Conservation (phyloP, 2,329 filamentous ascomycete species). For the Bimuria novae-zelandiae region DNA sequence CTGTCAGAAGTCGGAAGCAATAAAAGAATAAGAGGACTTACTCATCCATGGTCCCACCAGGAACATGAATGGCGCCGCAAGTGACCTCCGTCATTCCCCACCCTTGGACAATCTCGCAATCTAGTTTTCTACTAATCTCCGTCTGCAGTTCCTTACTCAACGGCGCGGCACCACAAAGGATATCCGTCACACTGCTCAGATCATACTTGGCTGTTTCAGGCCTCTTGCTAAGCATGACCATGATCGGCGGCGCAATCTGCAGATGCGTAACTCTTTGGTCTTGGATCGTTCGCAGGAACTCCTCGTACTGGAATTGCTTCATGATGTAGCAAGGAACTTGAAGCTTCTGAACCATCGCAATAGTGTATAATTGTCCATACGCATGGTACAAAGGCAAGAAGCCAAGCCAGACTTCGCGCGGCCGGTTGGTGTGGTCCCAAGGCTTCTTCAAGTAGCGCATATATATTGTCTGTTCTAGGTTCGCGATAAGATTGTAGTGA, state of each 20-base stretch:
- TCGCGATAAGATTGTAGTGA: conserved; percentile 57
- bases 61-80: conserved; percentile 46
- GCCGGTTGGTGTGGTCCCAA: conserved; percentile 46
- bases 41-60: conserved; percentile 41
- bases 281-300: conserved; percentile 47
- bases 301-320: conserved; percentile 48
- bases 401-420: conserved; percentile 56
- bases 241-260: conserved; percentile 49
- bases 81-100: conserved; percentile 52
- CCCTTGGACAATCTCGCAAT: conserved; percentile 45
- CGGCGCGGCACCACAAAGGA: conserved; percentile 50
- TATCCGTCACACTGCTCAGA: conserved; percentile 46
- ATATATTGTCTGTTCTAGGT: conserved; percentile 56
- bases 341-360: conserved; percentile 50
- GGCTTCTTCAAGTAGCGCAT: conserved; percentile 50
- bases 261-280: conserved; percentile 45
- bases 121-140: conserved; percentile 42
- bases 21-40: conserved; percentile 17
- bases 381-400: conserved; percentile 51
- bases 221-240: conserved; percentile 52
- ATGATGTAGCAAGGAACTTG: conserved; percentile 52
- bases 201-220: conserved; percentile 49
- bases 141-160: conserved; percentile 50
- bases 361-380: conserved; percentile 53
- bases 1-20: neutral